Evolutionary conservation across 2,329 filamentous ascomycete genomes (phyloP), one percentile per base, ranked within the genome.

Genomic region (Aspergillus hiratsukae): DNA sequence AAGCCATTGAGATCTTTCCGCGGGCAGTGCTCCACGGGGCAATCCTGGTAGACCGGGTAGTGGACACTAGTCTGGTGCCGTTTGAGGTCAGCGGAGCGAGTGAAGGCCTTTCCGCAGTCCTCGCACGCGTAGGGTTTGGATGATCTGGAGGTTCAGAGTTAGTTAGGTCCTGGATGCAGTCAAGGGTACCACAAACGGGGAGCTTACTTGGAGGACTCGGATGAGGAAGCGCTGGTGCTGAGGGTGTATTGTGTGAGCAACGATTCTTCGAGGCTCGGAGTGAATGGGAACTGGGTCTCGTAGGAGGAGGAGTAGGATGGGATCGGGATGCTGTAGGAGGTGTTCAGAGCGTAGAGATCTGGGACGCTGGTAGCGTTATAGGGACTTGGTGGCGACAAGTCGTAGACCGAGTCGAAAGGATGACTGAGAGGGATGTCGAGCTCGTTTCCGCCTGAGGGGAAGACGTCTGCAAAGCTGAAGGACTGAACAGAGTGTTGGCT

Each of bases 1-100:
- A 85, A 86, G 0, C 82, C 83, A 57, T 76, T 71, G 43, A 60
- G 64, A 4, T 74, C 75, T 62, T 80, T 80, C 17, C 80, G 75
- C 43, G 69, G 66, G 63, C 80, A 82, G 43, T 72, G 68, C 2
- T 67, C 64, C 28, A 72, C 67, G 1, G 74, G 71, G 61, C 80
- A 83, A 55, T 80, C 75, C 50, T 75, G 69, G 58, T 71, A 70
- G 11, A 72, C 63, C 5, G 75, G 75, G 53, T 72, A 71, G 62
- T 82, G 80, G 14, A 78, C 75, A 49, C 73, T 77, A n/a, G 70
- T 67, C 51, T 75, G 67, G 60, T 82, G 80, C 6, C 80, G 78
- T 59, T 77, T 76, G 10, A 81, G 66, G 61, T 83, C 80, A 6
- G 78, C 78, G 46, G 73, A 70, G 48, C 79, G 77, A 17, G 72